Evolutionary conservation across 768 basidiomycete species (phyloP).

Genomic region (Hygrocybe coccinea): DNA sequence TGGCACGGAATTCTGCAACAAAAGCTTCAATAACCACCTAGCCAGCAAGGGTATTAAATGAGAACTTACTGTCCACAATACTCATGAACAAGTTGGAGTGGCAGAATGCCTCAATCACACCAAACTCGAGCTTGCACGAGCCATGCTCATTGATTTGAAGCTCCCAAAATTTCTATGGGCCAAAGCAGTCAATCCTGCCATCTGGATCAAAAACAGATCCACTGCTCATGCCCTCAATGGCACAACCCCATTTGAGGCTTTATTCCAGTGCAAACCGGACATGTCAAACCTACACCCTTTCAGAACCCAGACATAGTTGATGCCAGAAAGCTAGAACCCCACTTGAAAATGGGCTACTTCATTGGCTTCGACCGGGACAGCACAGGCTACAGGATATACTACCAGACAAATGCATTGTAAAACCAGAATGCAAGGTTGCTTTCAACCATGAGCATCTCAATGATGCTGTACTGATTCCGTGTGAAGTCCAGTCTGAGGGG

Average conservation of each 20-base stretch:
- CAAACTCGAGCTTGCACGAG: constrained; percentile 25
- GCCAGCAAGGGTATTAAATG: constrained; percentile 17
- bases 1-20: constrained; percentile 27
- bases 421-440: constrained; percentile 29
- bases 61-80: constrained; percentile 22
- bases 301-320: constrained; percentile 14
- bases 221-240: constrained; percentile 19
- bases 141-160: constrained; percentile 23
- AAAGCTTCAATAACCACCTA: constrained; percentile 19
- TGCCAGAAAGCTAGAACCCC: constrained; percentile 24
- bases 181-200: constrained; percentile 23
- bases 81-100: constrained; percentile 35
- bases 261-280: constrained; percentile 19
- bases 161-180: constrained; percentile 33
- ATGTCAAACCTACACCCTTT: constrained; percentile 17
- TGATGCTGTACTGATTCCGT: background rate
- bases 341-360: constrained; percentile 27
- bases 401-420: constrained; percentile 20
- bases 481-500: constrained; percentile 2
- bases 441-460: constrained; percentile 11
- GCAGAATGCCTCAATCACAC: constrained; percentile 34
- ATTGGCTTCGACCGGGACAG: constrained; percentile 33
- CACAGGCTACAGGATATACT: constrained; percentile 31
- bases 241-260: constrained; percentile 22
- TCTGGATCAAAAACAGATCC: constrained; percentile 26